Percentiles rank a stretch among this genome's conserved stretches.
Conservation (phyloP, 805 yeast genomes). For the Yamadazyma olivae region DNA sequence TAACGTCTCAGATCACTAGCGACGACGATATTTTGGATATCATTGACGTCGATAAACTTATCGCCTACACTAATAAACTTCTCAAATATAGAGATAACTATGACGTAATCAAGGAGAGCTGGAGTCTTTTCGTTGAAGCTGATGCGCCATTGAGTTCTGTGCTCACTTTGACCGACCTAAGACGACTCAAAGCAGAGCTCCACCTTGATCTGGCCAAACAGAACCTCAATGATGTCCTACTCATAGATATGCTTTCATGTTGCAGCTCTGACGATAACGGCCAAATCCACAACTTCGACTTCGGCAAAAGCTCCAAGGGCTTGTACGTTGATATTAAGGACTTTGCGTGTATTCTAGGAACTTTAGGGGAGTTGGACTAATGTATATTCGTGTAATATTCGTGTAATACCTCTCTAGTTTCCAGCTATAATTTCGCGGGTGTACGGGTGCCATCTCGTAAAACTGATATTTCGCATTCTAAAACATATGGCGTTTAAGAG, state of each 20-base stretch:
- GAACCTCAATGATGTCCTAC: constrained; percentile 25
- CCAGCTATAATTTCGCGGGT: background rate
- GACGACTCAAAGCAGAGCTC: constrained; percentile 24
- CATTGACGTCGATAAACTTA: constrained; percentile 39
- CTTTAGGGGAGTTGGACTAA: constrained; percentile 34
- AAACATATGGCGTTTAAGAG: background rate
- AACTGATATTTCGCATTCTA: background rate
- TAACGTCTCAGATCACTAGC: constrained; percentile 16
- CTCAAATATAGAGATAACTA: constrained; percentile 32
- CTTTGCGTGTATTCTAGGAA: constrained; percentile 41
- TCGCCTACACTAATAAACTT: constrained; percentile 22
- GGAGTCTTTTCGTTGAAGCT: constrained; percentile 29
- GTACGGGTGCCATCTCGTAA: too few species aligned
- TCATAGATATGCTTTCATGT: constrained; percentile 43
- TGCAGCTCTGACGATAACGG: constrained; percentile 28
- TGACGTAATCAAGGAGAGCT: constrained; percentile 23
- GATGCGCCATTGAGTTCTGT: constrained; percentile 11
- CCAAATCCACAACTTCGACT: constrained; percentile 25
- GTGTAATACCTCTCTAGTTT: background rate
- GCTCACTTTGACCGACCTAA: constrained; percentile 26
- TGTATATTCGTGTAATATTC: too few species aligned
- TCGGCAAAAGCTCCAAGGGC: constrained; percentile 21
- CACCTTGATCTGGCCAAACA: constrained; percentile 23
- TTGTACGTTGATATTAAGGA: constrained; percentile 32
- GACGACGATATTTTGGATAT: constrained; percentile 30